Conservation (phyloP, 2,329 filamentous ascomycete genomes). For the Alternaria arborescens region DNA sequence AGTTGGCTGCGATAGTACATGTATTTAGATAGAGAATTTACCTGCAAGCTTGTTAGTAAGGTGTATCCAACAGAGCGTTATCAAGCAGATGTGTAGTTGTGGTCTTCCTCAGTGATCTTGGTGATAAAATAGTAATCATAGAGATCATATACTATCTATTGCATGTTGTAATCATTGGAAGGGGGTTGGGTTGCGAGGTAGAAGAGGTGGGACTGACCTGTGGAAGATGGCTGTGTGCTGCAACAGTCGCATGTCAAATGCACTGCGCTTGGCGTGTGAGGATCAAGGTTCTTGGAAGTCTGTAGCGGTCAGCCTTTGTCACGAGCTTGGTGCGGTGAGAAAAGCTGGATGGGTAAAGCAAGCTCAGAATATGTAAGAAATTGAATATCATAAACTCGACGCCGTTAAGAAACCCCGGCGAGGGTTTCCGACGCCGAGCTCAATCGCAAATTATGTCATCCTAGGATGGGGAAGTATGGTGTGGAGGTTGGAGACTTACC, state of each 20-base stretch:
- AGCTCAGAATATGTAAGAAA: slow-evolving; percentile 99
- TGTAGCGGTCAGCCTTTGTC: slow-evolving; percentile 12
- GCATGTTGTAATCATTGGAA: slow-evolving; percentile 72
- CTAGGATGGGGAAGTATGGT: slow-evolving; percentile 52
- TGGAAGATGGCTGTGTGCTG: neutral
- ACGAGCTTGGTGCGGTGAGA: neutral
- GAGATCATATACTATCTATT: slow-evolving; percentile 74
- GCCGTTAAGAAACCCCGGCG: slow-evolving; percentile 89
- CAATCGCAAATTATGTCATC: slow-evolving; percentile 99
- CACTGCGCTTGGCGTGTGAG: neutral
- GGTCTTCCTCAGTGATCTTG: slow-evolving; percentile 72
- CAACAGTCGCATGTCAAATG: neutral
- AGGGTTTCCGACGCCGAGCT: slow-evolving; percentile 84
- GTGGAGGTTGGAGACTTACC: slow-evolving; percentile 31
- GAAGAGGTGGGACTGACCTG: slow-evolving; percentile 23
- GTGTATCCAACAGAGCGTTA: slow-evolving; percentile 6
- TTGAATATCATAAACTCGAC: slow-evolving; percentile 82
- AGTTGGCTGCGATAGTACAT: neutral
- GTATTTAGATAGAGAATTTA: neutral
- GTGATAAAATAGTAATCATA: slow-evolving; percentile 68
- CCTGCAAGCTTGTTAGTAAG: slow-evolving; percentile 38
- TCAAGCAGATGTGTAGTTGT: slow-evolving; percentile 23
- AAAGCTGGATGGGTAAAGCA: slow-evolving; percentile 19
- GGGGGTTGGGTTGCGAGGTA: slow-evolving; percentile 21
- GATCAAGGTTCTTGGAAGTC: neutral